Evolutionary conservation across 2,329 filamentous ascomycete species (phyloP).

Genomic region (Plenodomus lindquistii): DNA sequence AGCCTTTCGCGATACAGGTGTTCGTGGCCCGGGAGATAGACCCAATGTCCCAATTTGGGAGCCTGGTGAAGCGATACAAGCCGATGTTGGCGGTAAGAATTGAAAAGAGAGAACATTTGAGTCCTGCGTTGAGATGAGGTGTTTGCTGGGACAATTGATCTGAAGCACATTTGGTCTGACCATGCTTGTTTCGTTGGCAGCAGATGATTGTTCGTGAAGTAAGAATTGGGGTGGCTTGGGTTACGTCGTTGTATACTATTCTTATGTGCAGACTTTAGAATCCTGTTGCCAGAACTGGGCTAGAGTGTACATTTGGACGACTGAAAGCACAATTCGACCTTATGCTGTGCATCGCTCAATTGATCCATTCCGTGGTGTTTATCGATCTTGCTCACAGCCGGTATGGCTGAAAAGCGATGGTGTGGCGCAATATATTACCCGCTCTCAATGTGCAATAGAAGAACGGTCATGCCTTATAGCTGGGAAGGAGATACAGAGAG

Average conservation of each 20-base stretch:
- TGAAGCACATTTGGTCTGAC: not conserved
- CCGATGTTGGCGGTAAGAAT: not conserved
- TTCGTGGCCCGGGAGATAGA: conserved; percentile 8
- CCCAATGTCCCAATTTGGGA: not conserved
- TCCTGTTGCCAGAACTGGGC: not conserved
- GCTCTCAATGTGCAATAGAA: no score
- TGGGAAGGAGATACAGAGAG: no score
- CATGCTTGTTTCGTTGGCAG: not conserved
- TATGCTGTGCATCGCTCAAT: not conserved
- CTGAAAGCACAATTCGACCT: not conserved
- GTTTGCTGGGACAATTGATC: not conserved
- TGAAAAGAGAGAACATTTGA: not conserved
- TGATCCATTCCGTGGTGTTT: not conserved
- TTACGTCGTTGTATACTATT: not conserved
- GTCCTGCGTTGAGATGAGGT: not conserved
- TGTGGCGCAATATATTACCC: no score
- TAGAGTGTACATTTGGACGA: not conserved
- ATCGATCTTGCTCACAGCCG: no score
- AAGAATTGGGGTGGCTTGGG: not conserved
- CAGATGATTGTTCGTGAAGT: not conserved
- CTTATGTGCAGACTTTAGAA: not conserved
- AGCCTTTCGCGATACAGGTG: conserved; percentile 16
- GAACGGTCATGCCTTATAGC: no score
- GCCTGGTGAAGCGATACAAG: not conserved
- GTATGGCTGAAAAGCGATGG: no score